Evolutionary conservation across 2,329 filamentous ascomycete species (phyloP), one percentile per base, ranked within the genome.

Genomic region (Podosphaera leucotricha): DNA sequence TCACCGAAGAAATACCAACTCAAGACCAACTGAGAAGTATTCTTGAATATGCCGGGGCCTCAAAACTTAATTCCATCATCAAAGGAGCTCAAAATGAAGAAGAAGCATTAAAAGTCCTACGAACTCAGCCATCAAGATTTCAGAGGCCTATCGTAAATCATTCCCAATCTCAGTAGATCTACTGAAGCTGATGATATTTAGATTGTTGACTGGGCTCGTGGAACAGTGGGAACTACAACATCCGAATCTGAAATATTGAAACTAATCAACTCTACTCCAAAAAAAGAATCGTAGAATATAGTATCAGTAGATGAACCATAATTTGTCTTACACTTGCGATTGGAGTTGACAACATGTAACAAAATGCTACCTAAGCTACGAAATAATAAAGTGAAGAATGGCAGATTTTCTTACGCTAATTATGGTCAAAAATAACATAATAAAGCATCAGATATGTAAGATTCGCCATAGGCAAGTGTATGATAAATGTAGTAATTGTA

Each of bases 181-280:
- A 33, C 44, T 40, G 33, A 49, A 44, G 46, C 57, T 58, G 54
- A 60, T 49, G 35, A 28, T 35, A 19, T 30, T 22, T 49, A 68
- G 71, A 64, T 79, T 46, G 87, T 95, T 43, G 87, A 95, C 60
- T 95, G 90, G 90, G 83, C 80, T 59, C 86, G 87, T 60, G 90
- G 86, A 50, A 80, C 75, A 60, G 87, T 77, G 40, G 66, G 80
- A 64, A 65, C 73, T 21, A 82, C 83, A 18, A 82, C 81, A 43
- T 77, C 80, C 50, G 78, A 93, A 64, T 92, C 84, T 15, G 80
- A 87, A 64, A 94, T 95, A 48, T 62, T 93, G 57, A 84, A 80
- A 62, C 68, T 93, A 61, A 62, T 94, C 43, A 71, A 75, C 46
- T 66, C 71, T 46, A 59, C 74, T 44, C 63, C 67, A 50, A 54